Conservation (phyloP, 2,329 filamentous ascomycete genomes). For the Magnaporthales sp. region DNA sequence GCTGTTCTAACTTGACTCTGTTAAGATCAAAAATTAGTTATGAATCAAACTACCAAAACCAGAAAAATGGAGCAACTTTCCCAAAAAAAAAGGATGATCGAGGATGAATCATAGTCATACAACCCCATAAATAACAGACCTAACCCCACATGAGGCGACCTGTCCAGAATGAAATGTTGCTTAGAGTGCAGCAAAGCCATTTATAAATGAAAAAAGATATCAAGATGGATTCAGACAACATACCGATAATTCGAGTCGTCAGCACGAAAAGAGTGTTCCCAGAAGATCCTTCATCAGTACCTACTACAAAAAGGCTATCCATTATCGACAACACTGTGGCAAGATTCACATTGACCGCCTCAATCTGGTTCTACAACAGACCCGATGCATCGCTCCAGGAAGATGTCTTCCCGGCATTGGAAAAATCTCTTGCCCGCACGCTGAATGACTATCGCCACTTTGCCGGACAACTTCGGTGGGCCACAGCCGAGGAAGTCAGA, state of each 20-base stretch:
- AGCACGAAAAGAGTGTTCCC: neutral
- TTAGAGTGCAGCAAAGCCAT: neutral
- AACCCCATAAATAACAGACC: too few relatives aligned
- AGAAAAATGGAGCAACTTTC: too few relatives aligned
- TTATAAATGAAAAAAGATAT: neutral
- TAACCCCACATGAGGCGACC: too few relatives aligned
- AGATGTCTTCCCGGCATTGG: conserved; percentile 6
- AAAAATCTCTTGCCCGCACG: conserved; percentile 22
- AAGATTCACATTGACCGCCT: conserved; percentile 28
- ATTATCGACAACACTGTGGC: conserved; percentile 33
- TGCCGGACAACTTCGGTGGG: conserved; percentile 29
- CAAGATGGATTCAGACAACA: neutral
- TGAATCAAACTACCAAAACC: too few relatives aligned
- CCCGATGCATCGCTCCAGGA: conserved; percentile 9
- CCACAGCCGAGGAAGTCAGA: conserved; percentile 14
- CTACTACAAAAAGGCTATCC: conserved; percentile 21
- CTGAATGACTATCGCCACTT: conserved; percentile 32
- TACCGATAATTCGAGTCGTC: neutral
- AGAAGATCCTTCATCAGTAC: neutral
- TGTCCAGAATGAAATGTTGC: neutral
- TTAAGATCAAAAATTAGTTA: too few relatives aligned
- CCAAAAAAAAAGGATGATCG: too few relatives aligned
- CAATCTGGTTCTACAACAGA: conserved; percentile 34
- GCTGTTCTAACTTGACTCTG: too few relatives aligned
- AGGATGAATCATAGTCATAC: too few relatives aligned